Percentiles rank a stretch among this genome's conserved stretches.
Conservation (phyloP, 805 yeast species). For the Kodamaea hsintzibuensis region DNA sequence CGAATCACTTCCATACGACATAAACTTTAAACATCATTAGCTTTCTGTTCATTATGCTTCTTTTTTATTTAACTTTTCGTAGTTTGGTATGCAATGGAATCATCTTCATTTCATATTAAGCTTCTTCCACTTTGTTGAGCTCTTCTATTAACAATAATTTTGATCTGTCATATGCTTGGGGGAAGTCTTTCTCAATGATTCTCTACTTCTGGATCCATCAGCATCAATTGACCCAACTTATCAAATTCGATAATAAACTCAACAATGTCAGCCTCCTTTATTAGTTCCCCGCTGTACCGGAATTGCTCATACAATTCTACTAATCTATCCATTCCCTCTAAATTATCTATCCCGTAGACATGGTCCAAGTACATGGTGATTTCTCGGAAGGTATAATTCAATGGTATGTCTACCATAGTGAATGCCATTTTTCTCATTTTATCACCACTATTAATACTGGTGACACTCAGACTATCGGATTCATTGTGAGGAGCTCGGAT, state of each 20-base stretch:
- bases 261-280: constrained; percentile 59
- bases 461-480: constrained; percentile 41
- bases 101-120: too few relatives aligned
- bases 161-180: too few relatives aligned
- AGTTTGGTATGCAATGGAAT: too few relatives aligned
- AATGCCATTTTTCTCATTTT: constrained; percentile 35
- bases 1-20: too few relatives aligned
- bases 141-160: too few relatives aligned
- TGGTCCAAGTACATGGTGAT: constrained; percentile 35
- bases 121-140: too few relatives aligned
- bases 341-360: background rate
- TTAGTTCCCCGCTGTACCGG: constrained; percentile 63
- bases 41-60: too few relatives aligned
- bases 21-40: too few relatives aligned
- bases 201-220: background rate
- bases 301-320: constrained; percentile 63
- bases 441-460: constrained; percentile 51
- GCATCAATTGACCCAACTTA: constrained; percentile 13
- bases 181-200: background rate
- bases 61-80: too few relatives aligned
- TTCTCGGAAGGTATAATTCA: constrained; percentile 44
- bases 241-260: constrained; percentile 49
- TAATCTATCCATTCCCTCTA: constrained; percentile 13
- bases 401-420: constrained; percentile 37
- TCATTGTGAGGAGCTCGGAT: background rate